phyloP scores from a whole-genome alignment of 2,329 filamentous ascomycete species.

The Plenodomus tracheiphilus region DNA sequence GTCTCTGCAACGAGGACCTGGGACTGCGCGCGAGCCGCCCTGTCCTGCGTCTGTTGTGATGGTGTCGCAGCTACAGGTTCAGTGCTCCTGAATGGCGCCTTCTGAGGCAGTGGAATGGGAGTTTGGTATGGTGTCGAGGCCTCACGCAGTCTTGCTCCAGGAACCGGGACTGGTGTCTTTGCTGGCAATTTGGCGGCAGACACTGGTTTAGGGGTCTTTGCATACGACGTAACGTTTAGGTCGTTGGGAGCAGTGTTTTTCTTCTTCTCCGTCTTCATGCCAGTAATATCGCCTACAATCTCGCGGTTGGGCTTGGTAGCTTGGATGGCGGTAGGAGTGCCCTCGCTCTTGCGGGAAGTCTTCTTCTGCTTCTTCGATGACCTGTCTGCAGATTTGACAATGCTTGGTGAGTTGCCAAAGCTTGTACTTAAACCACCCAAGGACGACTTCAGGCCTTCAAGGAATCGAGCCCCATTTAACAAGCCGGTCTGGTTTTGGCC shows the following conservation, averaged over 20 bases:
- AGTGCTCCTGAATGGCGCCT: not conserved
- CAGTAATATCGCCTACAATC: not conserved
- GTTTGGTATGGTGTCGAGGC: constrained; percentile 8
- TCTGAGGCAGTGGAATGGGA: constrained; percentile 16
- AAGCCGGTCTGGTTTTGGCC: not conserved
- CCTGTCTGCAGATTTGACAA: not conserved
- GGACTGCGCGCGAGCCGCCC: not conserved
- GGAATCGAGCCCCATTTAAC: constrained; percentile 9
- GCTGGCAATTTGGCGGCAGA: not conserved
- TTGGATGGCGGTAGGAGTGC: not conserved
- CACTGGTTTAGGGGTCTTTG: not conserved
- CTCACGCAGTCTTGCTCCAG: too few species aligned
- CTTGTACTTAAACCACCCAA: constrained; percentile 11
- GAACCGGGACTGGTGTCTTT: not conserved
- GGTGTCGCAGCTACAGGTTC: not conserved
- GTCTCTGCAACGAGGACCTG: constrained; percentile 17
- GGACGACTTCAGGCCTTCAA: constrained; percentile 9
- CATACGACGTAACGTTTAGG: not conserved
- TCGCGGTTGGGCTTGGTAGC: not conserved
- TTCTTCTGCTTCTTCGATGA: constrained; percentile 3
- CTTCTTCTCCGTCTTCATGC: not conserved
- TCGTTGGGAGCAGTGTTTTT: not conserved
- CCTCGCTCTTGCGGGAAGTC: not conserved
- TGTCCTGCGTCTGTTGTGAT: not conserved
- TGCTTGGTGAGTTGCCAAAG: constrained; percentile 2